A percentile compares a stretch with the other conserved stretches of the same genome.
These are phyloP conservation scores for Russula dissimulans DNA, from an alignment of 768 basidiomycete genomes.

Conservation along the genomic window DNA sequence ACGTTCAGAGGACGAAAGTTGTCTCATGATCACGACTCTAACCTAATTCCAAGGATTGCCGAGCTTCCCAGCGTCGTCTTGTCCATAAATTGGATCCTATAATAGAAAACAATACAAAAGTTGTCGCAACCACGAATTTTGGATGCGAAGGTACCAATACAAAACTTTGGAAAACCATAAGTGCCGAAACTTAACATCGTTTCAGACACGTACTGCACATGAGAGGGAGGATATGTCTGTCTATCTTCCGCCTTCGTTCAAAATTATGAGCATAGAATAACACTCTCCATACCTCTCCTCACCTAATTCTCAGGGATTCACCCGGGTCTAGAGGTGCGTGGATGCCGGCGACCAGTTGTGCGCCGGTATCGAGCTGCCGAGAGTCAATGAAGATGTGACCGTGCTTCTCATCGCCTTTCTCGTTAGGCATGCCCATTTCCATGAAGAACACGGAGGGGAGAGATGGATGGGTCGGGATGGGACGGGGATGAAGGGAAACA, in stretches of 20 bases:
- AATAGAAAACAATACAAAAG: constrained; percentile 23
- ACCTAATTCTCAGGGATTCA: constrained; percentile 45
- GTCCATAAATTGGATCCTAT: constrained; percentile 72
- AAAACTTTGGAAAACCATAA: constrained; percentile 31
- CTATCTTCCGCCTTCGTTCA: constrained; percentile 42
- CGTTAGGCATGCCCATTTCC: constrained; percentile 12
- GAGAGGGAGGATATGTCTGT: constrained; percentile 55
- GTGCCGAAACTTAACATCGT: not conserved
- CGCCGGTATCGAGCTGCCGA: constrained; percentile 53
- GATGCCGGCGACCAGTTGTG: constrained; percentile 42
- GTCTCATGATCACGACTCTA: constrained; percentile 13
- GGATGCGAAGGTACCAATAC: constrained; percentile 36
- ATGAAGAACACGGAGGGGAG: not conserved
- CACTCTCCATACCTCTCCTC: not conserved
- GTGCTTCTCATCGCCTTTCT: constrained; percentile 9
- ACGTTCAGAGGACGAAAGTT: not conserved
- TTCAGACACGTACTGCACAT: constrained; percentile 51
- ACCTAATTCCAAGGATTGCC: constrained; percentile 66
- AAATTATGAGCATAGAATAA: constrained; percentile 21
- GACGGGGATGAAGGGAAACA: not conserved
- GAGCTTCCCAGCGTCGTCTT: constrained; percentile 61
- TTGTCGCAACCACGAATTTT: not conserved
- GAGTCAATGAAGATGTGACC: constrained; percentile 31
- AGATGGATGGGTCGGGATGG: no score
- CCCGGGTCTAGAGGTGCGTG: constrained; percentile 38